Evolutionary conservation across 768 basidiomycete genomes (phyloP), one percentile per base, ranked within the genome.

Genomic region (Boletus rubroflammeus): DNA sequence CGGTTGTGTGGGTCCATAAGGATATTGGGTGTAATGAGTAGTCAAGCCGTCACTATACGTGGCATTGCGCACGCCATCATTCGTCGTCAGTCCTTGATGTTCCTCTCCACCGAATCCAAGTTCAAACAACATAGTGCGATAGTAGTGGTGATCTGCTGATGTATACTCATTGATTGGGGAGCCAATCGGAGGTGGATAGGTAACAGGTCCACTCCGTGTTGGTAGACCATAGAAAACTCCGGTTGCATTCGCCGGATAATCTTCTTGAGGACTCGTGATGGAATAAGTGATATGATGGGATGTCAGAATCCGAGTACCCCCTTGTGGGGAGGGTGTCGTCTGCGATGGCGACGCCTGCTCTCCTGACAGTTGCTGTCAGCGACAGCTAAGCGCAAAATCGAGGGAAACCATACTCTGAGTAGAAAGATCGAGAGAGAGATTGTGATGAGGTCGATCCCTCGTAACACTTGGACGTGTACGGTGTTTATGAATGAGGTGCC

Each of bases 91-190:
- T 41, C 59, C 63, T 21, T 60, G 59, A 39, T 53, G 69, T 13
- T 74, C 73, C 25, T 64, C 67, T 38, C 65, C 83, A 19, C 83
- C 83, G 59, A 84, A 85, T 21, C 88, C 87, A 15, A 88, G 78
- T 59, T 90, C 86, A 42, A 84, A 71, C 59, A 87, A 82, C 86
- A 90, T 89, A 54, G 81, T 81, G 59, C 81, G 81, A 78, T 82
- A 88, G 68, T 90, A 90, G 50, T 81, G 75, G 11, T 79, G 79
- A 65, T 90, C 88, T n/a, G 77, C 75, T 58, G 83, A 13, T 23
- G 67, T 68, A 40, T 68, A 68, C 11, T 29, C 54, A 14, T 54
- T 44, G 26, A 68, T 42, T 7, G 55, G 48, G 28, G 62, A 56
- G 6, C 78, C 76, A 46, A 78, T 74, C 34, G 74, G 73, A 28